Percentiles rank a stretch among this genome's conserved stretches.
Evolutionary conservation across 805 yeast species (phyloP).

Genomic region (Pichia cephalocereana): DNA sequence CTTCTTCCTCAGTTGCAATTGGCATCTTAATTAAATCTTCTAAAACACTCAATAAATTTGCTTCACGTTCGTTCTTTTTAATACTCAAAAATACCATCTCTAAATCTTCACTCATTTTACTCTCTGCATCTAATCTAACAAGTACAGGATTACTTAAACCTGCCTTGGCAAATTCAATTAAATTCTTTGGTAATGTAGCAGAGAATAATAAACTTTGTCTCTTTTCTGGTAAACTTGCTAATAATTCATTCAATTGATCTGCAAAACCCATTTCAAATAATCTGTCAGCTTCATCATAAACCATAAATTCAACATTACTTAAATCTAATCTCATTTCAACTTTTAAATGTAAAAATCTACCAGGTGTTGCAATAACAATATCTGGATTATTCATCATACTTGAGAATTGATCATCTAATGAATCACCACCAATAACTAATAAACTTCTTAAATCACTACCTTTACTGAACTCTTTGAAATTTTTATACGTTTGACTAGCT

Average conservation of each 20-base stretch:
- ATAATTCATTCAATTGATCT: conserved; percentile 82
- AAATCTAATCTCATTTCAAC: conserved; percentile 91
- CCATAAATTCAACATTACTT: conserved; percentile 77
- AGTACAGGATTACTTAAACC: conserved; percentile 89
- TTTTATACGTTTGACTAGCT: conserved; percentile 86
- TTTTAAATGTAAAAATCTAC: conserved; percentile 90
- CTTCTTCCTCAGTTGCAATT: conserved; percentile 61
- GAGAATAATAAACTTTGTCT: conserved; percentile 88
- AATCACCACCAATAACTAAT: conserved; percentile 93
- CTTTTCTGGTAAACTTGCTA: conserved; percentile 70
- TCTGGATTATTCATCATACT: conserved; percentile 94
- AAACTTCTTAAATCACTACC: conserved; percentile 79
- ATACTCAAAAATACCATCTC: conserved; percentile 83
- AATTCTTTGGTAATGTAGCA: conserved; percentile 86
- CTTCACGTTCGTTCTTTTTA: conserved; percentile 83
- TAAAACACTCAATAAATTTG: conserved; percentile 64
- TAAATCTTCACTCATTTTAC: conserved; percentile 80
- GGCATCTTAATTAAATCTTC: conserved; percentile 85
- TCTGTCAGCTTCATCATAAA: conserved; percentile 96
- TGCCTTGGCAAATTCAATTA: conserved; percentile 96
- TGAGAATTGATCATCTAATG: conserved; percentile 92
- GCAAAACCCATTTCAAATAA: conserved; percentile 94
- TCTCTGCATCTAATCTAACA: conserved; percentile 87
- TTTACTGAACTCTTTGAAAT: conserved; percentile 76
- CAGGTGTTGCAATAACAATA: conserved; percentile 93